Evolutionary conservation across 2,329 filamentous ascomycete species (phyloP), one percentile per base, ranked within the genome.

Genomic region (Sporothrix pseudoabietina): DNA sequence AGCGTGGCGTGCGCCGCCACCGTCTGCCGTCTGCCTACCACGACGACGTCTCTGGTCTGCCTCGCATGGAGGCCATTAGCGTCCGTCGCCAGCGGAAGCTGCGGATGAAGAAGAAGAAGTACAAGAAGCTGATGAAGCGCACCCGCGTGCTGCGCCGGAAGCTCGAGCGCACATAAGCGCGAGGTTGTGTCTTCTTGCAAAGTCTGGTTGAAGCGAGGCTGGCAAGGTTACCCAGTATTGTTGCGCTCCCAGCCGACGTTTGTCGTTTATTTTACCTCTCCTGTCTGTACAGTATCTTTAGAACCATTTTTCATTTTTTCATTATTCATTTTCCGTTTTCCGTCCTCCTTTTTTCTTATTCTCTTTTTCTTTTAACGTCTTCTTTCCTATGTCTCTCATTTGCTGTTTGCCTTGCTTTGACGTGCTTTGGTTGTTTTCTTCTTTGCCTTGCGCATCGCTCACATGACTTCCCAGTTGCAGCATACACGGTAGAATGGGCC

Each of bases 51-150:
- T 35, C 49, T 61, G 59, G 12, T 6, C 16, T 30, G 66, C 75
- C 75, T 47, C 82, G 84, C 77, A 94, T 97, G 91, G 84, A 91
- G 75, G 89, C 94, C 76, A 94, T 99, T 80, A 97, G 93, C 80
- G 95, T 98, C 78, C 94, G 91, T 87, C 88, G 96, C 82, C 94
- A 97, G 83, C 87, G 94, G 80, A 97, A 96, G 85, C 85, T 98
- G 80, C 97, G 94, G 89, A 99, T 99, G 94, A 99, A 99, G 92
- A 99, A 98, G 89, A 95, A 98, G 89, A 99, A 99, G 90, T 97
- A 97, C 84, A 98, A 98, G 94, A 99, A 99, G 89, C 86, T 98
- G 78, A 94, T 97, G 92, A 93, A 92, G 87, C 89, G 90, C 83
- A 98, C 95, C 80, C 90, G 95, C 82, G 95, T 93, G 81, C 83